A percentile compares a stretch with the other conserved stretches of the same genome.
Conservation (phyloP, 1,139 yeast genomes). For the Hemisphaericaspora subhashii region DNA sequence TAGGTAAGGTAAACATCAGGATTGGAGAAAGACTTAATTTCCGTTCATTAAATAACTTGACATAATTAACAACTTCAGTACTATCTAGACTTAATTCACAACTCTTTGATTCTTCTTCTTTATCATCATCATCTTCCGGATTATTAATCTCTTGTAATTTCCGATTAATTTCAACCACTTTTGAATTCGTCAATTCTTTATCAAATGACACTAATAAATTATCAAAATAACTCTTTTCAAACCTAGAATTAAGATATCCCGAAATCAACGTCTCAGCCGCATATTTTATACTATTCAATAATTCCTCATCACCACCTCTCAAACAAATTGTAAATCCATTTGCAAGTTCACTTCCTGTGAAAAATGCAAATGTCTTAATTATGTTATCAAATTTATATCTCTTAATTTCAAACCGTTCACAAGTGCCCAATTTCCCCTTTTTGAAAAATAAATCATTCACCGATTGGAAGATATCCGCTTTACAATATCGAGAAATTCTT, state of each 20-base stretch:
- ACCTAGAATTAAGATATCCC: constrained; percentile 70
- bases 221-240: constrained; percentile 78
- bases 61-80: constrained; percentile 44
- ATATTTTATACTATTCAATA: constrained; percentile 67
- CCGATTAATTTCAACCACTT: constrained; percentile 10
- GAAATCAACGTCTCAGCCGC: constrained; percentile 80
- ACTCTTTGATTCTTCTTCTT: constrained; percentile 10
- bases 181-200: constrained; percentile 21
- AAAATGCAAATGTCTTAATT: constrained; percentile 71
- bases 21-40: constrained; percentile 75
- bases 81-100: constrained; percentile 25
- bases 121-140: constrained; percentile 7
- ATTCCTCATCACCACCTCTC: constrained; percentile 69
- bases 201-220: constrained; percentile 34
- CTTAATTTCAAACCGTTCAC: constrained; percentile 69
- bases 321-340: constrained; percentile 81
- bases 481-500: constrained; percentile 75
- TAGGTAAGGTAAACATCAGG: constrained; percentile 67
- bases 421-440: constrained; percentile 65
- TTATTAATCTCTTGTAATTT: constrained; percentile 12
- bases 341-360: constrained; percentile 73
- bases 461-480: constrained; percentile 69
- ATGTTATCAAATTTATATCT: constrained; percentile 55
- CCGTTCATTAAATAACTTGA: constrained; percentile 50
- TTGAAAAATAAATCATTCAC: constrained; percentile 50